A percentile compares a stretch with the other conserved stretches of the same genome.
These are phyloP conservation scores for Wickerhamiella vanderwaltii DNA, from an alignment of 805 yeast genomes.

Conservation along the genomic window DNA sequence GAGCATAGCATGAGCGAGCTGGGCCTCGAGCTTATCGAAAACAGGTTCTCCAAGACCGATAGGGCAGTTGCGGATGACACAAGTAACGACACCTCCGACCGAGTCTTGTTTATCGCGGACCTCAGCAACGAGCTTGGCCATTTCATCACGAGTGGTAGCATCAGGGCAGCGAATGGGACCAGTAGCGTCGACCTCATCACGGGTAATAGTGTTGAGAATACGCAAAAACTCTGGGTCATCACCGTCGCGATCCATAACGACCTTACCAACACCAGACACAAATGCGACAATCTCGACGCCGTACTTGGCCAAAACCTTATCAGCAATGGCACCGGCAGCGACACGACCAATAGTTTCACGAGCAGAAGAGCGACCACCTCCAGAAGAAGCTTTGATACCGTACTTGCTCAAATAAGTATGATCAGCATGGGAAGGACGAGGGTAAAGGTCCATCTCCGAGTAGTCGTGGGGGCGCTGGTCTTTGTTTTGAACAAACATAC, in stretches of 20 bases:
- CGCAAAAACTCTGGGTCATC: conserved; percentile 51
- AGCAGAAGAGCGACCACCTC: conserved; percentile 96
- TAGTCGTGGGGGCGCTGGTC: conserved; percentile 97
- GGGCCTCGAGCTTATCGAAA: conserved; percentile 91
- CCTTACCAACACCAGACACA: conserved; percentile 81
- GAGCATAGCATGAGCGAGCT: conserved; percentile 93
- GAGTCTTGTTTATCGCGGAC: conserved; percentile 82
- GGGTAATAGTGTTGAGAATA: conserved; percentile 60
- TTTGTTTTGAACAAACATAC: conserved; percentile 82
- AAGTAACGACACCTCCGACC: conserved; percentile 95
- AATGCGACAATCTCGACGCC: conserved; percentile 92
- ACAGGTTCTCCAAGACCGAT: conserved; percentile 97
- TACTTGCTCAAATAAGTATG: conserved; percentile 84
- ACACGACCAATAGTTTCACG: conserved; percentile 98
- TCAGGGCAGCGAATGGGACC: conserved; percentile 96
- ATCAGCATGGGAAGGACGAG: conserved; percentile 98
- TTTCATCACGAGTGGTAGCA: conserved; percentile 49
- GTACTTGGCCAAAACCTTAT: conserved; percentile 66
- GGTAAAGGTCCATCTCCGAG: conserved; percentile 86
- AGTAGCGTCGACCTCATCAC: conserved; percentile 74
- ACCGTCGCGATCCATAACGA: conserved; percentile 65
- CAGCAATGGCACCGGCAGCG: conserved; percentile 98
- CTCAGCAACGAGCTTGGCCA: conserved; percentile 79
- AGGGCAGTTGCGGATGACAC: conserved; percentile 90
- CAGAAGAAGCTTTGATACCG: conserved; percentile 86